phyloP scores from a whole-genome alignment of 1,284 basidiomycete genomes.

The Moesziomyces sp. region DNA sequence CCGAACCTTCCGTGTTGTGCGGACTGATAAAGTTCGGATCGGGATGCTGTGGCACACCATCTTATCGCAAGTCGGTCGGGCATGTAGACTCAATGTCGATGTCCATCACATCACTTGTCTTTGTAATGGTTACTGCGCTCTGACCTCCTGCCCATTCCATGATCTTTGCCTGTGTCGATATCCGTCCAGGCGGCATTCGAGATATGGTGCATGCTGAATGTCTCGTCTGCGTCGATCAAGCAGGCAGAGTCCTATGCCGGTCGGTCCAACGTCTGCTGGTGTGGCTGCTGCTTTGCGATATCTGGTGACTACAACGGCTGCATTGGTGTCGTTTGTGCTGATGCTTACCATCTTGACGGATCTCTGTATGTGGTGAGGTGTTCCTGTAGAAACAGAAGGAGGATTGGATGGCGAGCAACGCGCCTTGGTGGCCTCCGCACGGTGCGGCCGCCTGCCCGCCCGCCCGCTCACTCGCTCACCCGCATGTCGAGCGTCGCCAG shows the following conservation, averaged over 20 bases:
- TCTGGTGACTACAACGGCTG: constrained; percentile 3
- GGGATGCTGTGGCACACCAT: no score
- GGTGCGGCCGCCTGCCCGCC: neutral
- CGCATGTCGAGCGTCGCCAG: neutral
- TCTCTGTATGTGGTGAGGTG: constrained; percentile 49
- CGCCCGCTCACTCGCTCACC: neutral
- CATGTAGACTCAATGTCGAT: no score
- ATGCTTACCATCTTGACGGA: constrained; percentile 60
- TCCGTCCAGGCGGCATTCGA: no score
- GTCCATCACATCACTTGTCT: no score
- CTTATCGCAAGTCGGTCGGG: no score
- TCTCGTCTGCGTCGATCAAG: neutral
- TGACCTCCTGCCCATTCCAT: no score
- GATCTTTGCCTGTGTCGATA: no score
- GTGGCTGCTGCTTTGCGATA: neutral
- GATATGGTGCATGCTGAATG: neutral
- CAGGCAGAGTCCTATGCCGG: neutral
- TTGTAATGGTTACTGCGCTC: no score
- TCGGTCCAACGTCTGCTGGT: neutral
- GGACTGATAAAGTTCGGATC: no score
- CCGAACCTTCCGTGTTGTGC: no score
- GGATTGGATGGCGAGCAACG: constrained; percentile 31
- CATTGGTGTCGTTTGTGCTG: constrained; percentile 15
- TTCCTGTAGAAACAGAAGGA: constrained; percentile 43
- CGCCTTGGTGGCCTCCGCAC: constrained; percentile 7